phyloP scores from a whole-genome alignment of 177 flowering plant genomes.

The Vitis hybrid region DNA sequence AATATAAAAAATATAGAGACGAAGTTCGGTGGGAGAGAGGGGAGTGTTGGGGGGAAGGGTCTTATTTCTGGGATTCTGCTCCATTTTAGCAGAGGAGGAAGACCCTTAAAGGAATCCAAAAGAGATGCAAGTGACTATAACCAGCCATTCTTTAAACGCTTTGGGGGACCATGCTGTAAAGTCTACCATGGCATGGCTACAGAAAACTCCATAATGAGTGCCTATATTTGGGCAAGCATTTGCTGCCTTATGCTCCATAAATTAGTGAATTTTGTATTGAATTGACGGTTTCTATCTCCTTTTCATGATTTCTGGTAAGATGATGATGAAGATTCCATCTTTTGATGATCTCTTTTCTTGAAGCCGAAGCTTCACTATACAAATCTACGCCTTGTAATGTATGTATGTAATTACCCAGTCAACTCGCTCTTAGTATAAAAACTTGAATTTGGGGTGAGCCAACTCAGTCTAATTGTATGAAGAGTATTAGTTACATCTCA shows the following conservation, averaged over 20 bases:
- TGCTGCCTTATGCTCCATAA: conserved; percentile 29
- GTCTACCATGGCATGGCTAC: conserved; percentile 23
- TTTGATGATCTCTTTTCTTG: conserved; percentile 17
- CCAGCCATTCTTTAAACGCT: conserved; percentile 44
- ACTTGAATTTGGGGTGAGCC: no score
- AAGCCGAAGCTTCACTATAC: conserved; percentile 9
- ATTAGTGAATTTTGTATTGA: conserved; percentile 5
- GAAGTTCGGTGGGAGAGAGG: conserved; percentile 6
- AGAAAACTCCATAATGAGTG: conserved; percentile 28
- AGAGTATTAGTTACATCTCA: no score
- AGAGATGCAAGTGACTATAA: conserved; percentile 13
- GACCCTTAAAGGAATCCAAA: conserved; percentile 10
- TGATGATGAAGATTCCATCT: conserved; percentile 1
- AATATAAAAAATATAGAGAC: conserved; percentile 26
- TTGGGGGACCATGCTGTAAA: conserved; percentile 35
- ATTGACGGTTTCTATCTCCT: not conserved
- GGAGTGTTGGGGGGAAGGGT: not conserved
- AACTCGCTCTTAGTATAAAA: no score
- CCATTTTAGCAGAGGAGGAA: conserved; percentile 46
- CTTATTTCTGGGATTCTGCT: conserved; percentile 28
- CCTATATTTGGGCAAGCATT: conserved; percentile 28
- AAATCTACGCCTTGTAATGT: not conserved
- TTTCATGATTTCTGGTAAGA: conserved; percentile 18
- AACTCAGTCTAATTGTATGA: no score
- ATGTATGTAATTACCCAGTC: no score